These are phyloP conservation scores for Tremella yokohamensis DNA, from an alignment of 768 basidiomycete genomes.

Conservation along the genomic window DNA sequence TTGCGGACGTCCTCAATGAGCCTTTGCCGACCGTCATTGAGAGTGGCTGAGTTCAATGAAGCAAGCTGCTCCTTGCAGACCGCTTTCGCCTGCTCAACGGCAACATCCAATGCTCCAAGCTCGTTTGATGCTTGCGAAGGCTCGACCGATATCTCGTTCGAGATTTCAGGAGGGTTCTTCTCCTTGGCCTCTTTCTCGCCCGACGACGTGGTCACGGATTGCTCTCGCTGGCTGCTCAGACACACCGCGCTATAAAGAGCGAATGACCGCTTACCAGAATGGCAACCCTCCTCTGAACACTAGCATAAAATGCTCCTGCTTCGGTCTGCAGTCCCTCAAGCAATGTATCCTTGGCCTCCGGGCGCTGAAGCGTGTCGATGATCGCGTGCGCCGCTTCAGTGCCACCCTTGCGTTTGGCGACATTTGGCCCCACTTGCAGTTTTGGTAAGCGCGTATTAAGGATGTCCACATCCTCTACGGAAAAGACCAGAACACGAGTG, in stretches of 20 bases:
- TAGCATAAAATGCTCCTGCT: slow-evolving; percentile 10
- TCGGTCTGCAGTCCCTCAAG: slow-evolving; percentile 12
- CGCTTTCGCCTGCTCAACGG: too few relatives aligned
- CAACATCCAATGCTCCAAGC: too few relatives aligned
- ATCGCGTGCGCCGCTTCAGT: slow-evolving; percentile 16
- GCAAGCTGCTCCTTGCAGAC: too few relatives aligned
- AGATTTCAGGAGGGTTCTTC: not conserved
- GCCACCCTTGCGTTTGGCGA: slow-evolving; percentile 35
- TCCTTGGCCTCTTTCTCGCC: too few relatives aligned
- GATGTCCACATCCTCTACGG: slow-evolving; percentile 6
- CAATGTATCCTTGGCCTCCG: slow-evolving; percentile 2
- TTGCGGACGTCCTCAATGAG: slow-evolving; percentile 2
- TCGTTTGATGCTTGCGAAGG: not conserved
- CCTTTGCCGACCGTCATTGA: slow-evolving; percentile 27
- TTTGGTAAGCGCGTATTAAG: slow-evolving; percentile 39
- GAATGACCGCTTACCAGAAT: slow-evolving; percentile 5
- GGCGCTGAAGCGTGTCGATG: slow-evolving; percentile 18
- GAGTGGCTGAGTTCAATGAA: slow-evolving; percentile 4
- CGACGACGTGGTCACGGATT: too few relatives aligned
- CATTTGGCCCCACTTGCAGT: slow-evolving; percentile 42
- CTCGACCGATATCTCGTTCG: not conserved
- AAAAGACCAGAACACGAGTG: not conserved
- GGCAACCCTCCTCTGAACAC: slow-evolving; percentile 7
- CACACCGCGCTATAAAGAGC: not conserved
- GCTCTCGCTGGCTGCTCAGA: too few relatives aligned